Evolutionary conservation across 2,329 filamentous ascomycete genomes (phyloP), one percentile per base, ranked within the genome.

Genomic region (Peltaster fructicola): DNA sequence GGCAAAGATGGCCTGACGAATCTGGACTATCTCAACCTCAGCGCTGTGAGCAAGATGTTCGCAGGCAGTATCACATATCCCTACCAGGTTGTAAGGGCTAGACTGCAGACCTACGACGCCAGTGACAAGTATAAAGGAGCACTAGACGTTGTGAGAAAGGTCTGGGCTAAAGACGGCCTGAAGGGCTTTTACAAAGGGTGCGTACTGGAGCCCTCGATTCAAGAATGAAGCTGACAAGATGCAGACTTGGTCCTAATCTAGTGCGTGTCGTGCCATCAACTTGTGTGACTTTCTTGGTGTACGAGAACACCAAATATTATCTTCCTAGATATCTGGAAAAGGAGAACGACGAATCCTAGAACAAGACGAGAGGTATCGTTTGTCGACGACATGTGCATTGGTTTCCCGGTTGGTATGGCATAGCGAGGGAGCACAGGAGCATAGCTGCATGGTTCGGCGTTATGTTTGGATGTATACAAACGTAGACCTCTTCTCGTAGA

Each of bases 271-370:
- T 98, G 50, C 88, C 88, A 3, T 84, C 82, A 15, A 95, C 88
- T 3, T 91, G 88, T 68, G 80, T 93, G 26, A 95, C 85, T 2
- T 95, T 98, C 47, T 53, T 98, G 40, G 84, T 95, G 13, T 95
- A 95, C 53, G 88, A 98, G 58, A 95, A 95, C 51, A 73, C 76
- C 31, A 82, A 76, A 53, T 70, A 66, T 37, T 73, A 79, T 46
- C 48, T 90, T 17, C 57, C 59, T 4, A 45, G 47, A 22, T 36
- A 56, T 15, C 54, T 38, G 35, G 32, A 23, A 9, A 11, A 25
- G 10, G 19, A 27, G 8, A 21, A 27, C 11, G 20, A 27, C 25
- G 24, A 22, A n/a, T n/a, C n/a, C n/a, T n/a, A n/a, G n/a, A n/a
- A n/a, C n/a, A n/a, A n/a, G n/a, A n/a, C n/a, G n/a, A n/a, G n/a